phyloP scores from a whole-genome alignment of 2,329 filamentous ascomycete genomes.

The Pseudogymnoascus sp. region DNA sequence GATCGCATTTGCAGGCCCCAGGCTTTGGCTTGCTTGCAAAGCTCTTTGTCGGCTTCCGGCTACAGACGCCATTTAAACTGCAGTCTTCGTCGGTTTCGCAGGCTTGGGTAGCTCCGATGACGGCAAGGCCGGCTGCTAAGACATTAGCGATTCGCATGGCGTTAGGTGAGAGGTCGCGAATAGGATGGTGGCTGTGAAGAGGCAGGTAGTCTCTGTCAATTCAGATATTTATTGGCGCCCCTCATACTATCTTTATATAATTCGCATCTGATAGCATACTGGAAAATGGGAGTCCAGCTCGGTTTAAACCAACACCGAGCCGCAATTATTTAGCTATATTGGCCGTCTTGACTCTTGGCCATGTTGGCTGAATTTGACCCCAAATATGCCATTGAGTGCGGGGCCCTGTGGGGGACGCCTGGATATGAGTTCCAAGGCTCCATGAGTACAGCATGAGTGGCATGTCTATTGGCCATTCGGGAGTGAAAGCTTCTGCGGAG shows the following conservation, averaged over 20 bases:
- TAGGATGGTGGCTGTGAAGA: background rate
- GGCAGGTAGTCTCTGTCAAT: background rate
- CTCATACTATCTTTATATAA: background rate
- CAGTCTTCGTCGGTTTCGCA: constrained; percentile 30
- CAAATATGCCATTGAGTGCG: background rate
- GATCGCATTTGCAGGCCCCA: constrained; percentile 27
- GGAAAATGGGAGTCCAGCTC: background rate
- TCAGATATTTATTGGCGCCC: background rate
- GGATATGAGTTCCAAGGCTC: background rate
- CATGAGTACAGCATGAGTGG: background rate
- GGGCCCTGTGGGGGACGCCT: background rate
- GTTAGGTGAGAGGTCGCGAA: background rate
- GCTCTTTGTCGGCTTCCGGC: background rate
- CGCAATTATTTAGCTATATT: background rate
- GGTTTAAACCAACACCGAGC: constrained; percentile 1
- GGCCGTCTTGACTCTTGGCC: background rate
- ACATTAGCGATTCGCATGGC: background rate
- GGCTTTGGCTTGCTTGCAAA: background rate
- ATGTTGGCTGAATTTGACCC: background rate
- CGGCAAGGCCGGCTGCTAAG: background rate
- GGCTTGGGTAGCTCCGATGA: background rate
- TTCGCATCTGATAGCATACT: background rate
- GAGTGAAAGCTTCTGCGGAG: background rate
- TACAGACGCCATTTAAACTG: constrained; percentile 34
- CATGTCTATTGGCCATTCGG: background rate